Evolutionary conservation across 2,329 filamentous ascomycete genomes (phyloP).

Genomic region (Polychaeton citri): DNA sequence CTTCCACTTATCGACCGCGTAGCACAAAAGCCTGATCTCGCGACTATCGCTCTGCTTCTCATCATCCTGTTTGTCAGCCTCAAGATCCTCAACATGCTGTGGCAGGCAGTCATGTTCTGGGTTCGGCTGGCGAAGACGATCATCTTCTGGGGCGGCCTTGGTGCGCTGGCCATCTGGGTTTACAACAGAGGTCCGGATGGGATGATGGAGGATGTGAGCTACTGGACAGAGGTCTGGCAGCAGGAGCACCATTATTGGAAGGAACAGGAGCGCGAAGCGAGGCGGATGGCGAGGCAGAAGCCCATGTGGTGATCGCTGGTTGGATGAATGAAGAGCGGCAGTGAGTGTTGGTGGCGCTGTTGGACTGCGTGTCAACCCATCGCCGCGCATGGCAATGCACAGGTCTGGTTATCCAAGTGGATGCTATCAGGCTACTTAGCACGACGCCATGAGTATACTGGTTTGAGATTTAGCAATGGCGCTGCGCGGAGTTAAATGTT

Average conservation of each 20-base stretch:
- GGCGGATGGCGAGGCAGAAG: constrained; percentile 10
- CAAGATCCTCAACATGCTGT: constrained; percentile 54
- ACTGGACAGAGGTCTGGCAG: constrained; percentile 24
- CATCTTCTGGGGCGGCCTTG: constrained; percentile 50
- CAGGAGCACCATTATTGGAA: constrained; percentile 26
- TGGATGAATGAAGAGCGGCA: too few relatives aligned
- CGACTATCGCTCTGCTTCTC: constrained; percentile 43
- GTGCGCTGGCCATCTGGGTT: constrained; percentile 41
- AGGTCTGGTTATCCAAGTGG: neutral
- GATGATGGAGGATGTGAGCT: constrained; percentile 45
- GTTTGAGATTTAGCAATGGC: too few relatives aligned
- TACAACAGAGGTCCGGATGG: constrained; percentile 51
- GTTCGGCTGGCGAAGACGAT: constrained; percentile 51
- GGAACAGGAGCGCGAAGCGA: constrained; percentile 16
- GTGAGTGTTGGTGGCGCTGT: too few relatives aligned
- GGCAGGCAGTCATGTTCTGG: constrained; percentile 64
- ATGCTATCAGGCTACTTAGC: neutral
- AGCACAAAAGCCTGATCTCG: constrained; percentile 29
- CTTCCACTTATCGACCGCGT: constrained; percentile 16
- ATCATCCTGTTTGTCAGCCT: constrained; percentile 50
- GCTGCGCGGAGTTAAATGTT: too few relatives aligned
- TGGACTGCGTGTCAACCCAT: too few relatives aligned
- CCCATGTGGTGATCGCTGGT: neutral
- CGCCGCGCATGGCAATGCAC: too few relatives aligned
- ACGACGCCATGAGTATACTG: too few relatives aligned